Evolutionary conservation across 345 rosid genomes (phyloP).

Genomic region (Rhizophora apiculata): DNA sequence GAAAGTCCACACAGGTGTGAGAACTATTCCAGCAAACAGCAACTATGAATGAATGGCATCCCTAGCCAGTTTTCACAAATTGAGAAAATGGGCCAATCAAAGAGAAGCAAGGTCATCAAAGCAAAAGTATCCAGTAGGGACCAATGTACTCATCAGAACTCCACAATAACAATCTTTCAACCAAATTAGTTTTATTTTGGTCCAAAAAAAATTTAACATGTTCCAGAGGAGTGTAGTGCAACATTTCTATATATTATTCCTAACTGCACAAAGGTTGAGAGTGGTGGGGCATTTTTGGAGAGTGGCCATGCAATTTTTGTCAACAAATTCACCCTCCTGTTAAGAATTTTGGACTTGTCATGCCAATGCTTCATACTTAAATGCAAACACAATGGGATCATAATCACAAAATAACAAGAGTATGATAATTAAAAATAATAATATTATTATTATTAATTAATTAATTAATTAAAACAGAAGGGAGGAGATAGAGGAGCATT

Average conservation of each 20-base stretch:
- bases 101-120: too few relatives aligned
- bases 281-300: too few relatives aligned
- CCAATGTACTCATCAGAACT: too few relatives aligned
- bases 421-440: background rate
- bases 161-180: background rate
- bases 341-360: background rate
- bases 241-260: background rate
- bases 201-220: background rate
- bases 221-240: background rate
- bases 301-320: too few relatives aligned
- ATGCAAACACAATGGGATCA: background rate
- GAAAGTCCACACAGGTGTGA: too few relatives aligned
- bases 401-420: background rate
- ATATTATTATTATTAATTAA: too few relatives aligned
- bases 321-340: background rate
- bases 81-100: too few relatives aligned
- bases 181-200: background rate
- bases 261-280: background rate
- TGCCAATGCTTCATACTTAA: background rate
- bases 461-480: background rate
- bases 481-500: conserved; percentile 28
- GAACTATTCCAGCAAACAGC: too few relatives aligned
- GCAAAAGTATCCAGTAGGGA: too few relatives aligned
- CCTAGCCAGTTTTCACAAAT: too few relatives aligned
- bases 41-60: too few relatives aligned